Evolutionary conservation across 2,329 filamentous ascomycete genomes (phyloP).

Genomic region (Thermochaetoides dissita): DNA sequence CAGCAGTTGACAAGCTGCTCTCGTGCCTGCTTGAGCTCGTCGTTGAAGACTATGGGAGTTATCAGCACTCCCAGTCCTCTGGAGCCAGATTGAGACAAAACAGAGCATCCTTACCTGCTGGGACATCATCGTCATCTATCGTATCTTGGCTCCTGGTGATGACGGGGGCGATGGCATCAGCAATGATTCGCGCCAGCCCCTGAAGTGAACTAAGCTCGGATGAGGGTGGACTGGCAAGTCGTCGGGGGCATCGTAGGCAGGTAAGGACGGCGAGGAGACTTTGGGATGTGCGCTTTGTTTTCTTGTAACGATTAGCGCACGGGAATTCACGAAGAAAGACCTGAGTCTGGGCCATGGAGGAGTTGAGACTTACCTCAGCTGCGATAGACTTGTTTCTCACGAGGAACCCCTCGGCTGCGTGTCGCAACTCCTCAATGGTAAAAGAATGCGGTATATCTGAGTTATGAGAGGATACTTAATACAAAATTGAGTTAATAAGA

Average conservation of each 20-base stretch:
- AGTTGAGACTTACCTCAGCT: neutral
- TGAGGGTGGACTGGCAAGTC: neutral
- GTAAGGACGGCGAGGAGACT: conserved; percentile 5
- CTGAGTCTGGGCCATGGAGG: too few species aligned
- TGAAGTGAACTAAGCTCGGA: neutral
- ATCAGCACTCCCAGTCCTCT: neutral
- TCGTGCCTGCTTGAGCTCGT: conserved; percentile 3
- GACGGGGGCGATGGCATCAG: conserved; percentile 6
- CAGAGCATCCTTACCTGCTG: conserved; percentile 1
- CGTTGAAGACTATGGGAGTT: neutral
- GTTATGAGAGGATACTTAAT: too few species aligned
- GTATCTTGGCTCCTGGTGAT: neutral
- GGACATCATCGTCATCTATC: neutral
- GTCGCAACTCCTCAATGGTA: conserved; percentile 6
- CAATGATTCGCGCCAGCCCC: conserved; percentile 2
- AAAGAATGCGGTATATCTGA: conserved; percentile 2
- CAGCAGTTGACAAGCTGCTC: conserved; percentile 2
- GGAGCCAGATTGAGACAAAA: neutral
- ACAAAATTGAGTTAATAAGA: too few species aligned
- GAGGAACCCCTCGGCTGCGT: neutral
- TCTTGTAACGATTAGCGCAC: too few species aligned
- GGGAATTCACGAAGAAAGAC: too few species aligned
- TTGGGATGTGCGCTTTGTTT: too few species aligned
- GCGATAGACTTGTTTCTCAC: neutral
- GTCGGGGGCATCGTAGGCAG: conserved; percentile 4